Percentiles rank a stretch among this genome's conserved stretches.
These are phyloP conservation scores for Puccinia brachypodii DNA, from an alignment of 1,284 basidiomycete species.

Conservation along the genomic window DNA sequence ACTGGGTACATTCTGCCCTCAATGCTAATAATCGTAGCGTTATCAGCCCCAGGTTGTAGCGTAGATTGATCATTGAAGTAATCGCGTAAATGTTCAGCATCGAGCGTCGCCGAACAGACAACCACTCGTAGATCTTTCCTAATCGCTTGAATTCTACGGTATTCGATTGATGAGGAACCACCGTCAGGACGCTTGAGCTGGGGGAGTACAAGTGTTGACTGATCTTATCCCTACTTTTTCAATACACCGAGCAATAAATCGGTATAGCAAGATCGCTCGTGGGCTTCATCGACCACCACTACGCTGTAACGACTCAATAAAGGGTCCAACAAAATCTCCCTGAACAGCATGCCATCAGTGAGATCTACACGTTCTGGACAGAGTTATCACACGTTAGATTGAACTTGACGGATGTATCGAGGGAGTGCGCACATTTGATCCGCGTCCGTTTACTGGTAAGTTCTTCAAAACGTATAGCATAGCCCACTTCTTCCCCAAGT, in stretches of 20 bases:
- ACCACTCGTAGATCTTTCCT: conserved; percentile 83
- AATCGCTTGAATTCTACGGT: conserved; percentile 70
- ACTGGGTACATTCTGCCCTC: conserved; percentile 58
- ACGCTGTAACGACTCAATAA: conserved; percentile 53
- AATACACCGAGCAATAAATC: conserved; percentile 59
- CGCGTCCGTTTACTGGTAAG: conserved; percentile 55
- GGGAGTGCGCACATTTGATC: conserved; percentile 55
- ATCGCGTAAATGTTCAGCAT: conserved; percentile 80
- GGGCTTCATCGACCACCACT: conserved; percentile 60
- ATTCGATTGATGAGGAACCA: not conserved
- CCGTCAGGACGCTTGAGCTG: not conserved
- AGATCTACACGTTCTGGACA: conserved; percentile 45
- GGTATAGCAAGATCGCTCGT: conserved; percentile 58
- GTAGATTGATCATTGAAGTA: conserved; percentile 70
- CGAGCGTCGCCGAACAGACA: conserved; percentile 91
- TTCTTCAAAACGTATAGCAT: conserved; percentile 59
- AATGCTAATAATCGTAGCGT: conserved; percentile 56
- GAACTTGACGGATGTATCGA: conserved; percentile 54
- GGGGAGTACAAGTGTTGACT: not conserved
- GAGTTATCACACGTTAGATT: conserved; percentile 35
- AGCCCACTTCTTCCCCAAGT: conserved; percentile 77
- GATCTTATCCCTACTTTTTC: conserved; percentile 58
- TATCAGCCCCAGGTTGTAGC: conserved; percentile 58
- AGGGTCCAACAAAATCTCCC: conserved; percentile 39
- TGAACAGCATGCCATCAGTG: conserved; percentile 14